Conservation (phyloP, 2,329 filamentous ascomycete species). For the Periconia sp. region DNA sequence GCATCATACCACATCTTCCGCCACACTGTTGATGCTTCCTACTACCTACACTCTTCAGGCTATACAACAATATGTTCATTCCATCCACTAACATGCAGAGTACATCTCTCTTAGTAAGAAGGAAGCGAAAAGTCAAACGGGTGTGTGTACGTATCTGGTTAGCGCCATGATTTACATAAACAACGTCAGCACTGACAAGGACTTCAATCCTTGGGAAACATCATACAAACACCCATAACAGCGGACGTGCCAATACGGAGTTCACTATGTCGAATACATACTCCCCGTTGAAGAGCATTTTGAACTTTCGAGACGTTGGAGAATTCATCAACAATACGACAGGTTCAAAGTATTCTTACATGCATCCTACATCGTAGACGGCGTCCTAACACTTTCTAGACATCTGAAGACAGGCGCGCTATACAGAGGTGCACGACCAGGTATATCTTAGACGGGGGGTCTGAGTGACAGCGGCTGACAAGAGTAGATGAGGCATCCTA, state of each 20-base stretch:
- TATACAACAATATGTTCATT: too few species aligned
- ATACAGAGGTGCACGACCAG: constrained; percentile 44
- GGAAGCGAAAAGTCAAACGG: not conserved
- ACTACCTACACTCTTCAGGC: too few species aligned
- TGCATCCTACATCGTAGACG: not conserved
- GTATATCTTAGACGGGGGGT: constrained; percentile 19
- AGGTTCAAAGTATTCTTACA: constrained; percentile 19
- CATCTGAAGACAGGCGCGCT: constrained; percentile 33
- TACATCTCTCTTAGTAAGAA: too few species aligned
- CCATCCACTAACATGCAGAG: too few species aligned
- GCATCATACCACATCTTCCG: too few species aligned
- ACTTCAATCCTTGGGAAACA: not conserved
- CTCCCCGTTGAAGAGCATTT: constrained; percentile 35
- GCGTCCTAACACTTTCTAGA: constrained; percentile 19
- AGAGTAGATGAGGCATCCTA: constrained; percentile 71
- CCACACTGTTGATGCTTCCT: too few species aligned
- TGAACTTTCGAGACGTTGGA: constrained; percentile 47
- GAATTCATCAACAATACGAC: constrained; percentile 33
- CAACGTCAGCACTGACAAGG: constrained; percentile 3
- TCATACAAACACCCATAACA: not conserved
- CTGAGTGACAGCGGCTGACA: constrained; percentile 4
- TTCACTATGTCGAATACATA: constrained; percentile 3
- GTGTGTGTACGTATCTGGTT: not conserved
- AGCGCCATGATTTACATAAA: constrained; percentile 1
- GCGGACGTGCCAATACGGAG: not conserved